Percentiles rank a stretch among this genome's conserved stretches.
These are phyloP conservation scores for Hyphodiscus sp. DNA, from an alignment of 2,329 filamentous ascomycete genomes.

Conservation along the genomic window DNA sequence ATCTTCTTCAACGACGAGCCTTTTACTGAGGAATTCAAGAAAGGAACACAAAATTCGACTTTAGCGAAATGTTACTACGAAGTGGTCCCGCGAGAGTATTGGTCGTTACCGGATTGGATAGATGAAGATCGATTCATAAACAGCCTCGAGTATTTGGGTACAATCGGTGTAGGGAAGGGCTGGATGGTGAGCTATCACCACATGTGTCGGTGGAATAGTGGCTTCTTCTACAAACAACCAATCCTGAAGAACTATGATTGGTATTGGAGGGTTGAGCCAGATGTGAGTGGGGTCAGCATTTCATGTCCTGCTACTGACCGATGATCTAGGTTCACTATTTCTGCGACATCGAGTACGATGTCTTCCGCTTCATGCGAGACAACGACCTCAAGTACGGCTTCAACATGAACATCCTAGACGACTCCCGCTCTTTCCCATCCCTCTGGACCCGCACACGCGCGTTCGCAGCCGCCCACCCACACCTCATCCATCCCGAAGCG, in stretches of 20 bases:
- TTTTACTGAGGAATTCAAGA: constrained; percentile 73
- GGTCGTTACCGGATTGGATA: constrained; percentile 92
- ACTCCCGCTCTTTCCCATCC: constrained; percentile 84
- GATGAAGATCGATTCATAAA: constrained; percentile 86
- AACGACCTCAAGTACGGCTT: constrained; percentile 74
- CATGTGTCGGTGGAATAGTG: constrained; percentile 95
- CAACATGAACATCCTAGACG: constrained; percentile 88
- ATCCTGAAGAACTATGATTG: constrained; percentile 55
- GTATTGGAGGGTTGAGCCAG: constrained; percentile 56
- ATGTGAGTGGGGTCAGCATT: constrained; percentile 37
- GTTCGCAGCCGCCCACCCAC: constrained; percentile 80
- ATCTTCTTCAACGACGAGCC: constrained; percentile 80
- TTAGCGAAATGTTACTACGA: constrained; percentile 67
- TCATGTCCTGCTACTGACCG: constrained; percentile 8
- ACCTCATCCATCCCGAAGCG: constrained; percentile 77
- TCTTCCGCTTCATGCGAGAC: constrained; percentile 81
- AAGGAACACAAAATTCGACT: constrained; percentile 58
- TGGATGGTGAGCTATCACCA: constrained; percentile 95
- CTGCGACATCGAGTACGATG: constrained; percentile 69
- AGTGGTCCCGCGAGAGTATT: constrained; percentile 76
- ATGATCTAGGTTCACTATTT: constrained; percentile 43
- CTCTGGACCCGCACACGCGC: constrained; percentile 90
- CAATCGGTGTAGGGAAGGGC: constrained; percentile 93
- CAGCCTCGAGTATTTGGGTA: constrained; percentile 84
- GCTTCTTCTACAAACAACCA: constrained; percentile 73